These are phyloP conservation scores for Vigna trinervia DNA, from an alignment of 306 rosid species.

Conservation along the genomic window DNA sequence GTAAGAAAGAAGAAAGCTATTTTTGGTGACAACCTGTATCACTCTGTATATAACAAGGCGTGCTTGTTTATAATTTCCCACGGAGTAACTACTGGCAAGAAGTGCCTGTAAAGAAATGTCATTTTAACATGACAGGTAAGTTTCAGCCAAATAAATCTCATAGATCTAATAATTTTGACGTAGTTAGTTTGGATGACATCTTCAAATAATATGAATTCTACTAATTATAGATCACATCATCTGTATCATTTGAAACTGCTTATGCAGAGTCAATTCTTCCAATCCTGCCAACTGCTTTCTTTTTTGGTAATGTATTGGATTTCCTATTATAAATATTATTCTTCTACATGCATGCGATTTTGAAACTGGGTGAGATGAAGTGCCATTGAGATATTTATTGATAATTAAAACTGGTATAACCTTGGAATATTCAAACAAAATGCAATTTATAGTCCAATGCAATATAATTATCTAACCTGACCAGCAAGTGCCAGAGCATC, in stretches of 20 bases:
- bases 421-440: slow-evolving; percentile 28
- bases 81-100: slow-evolving; percentile 78
- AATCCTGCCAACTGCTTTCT: slow-evolving; percentile 1
- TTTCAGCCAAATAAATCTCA: slow-evolving; percentile 35
- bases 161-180: slow-evolving; percentile 27
- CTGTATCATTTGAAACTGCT: slow-evolving; percentile 14
- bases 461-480: slow-evolving; percentile 65
- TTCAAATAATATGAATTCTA: slow-evolving; percentile 32
- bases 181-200: neutral
- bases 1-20: slow-evolving; percentile 7
- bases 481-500: slow-evolving; percentile 98
- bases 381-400: slow-evolving; percentile 24
- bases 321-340: slow-evolving; percentile 2
- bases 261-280: slow-evolving; percentile 19
- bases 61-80: slow-evolving; percentile 75
- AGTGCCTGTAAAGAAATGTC: slow-evolving; percentile 66
- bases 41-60: slow-evolving; percentile 70
- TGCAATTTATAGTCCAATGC: slow-evolving; percentile 10
- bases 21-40: slow-evolving; percentile 64
- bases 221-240: slow-evolving; percentile 2
- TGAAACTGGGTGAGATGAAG: slow-evolving; percentile 31
- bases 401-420: neutral
- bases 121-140: slow-evolving; percentile 33
- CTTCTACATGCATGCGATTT: slow-evolving; percentile 18
- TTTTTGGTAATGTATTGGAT: neutral